Evolutionary conservation across 371 early-diverging fungal genomes (phyloP), one percentile per base, ranked within the genome.

Genomic region (Sanchytrium tribonematis): DNA sequence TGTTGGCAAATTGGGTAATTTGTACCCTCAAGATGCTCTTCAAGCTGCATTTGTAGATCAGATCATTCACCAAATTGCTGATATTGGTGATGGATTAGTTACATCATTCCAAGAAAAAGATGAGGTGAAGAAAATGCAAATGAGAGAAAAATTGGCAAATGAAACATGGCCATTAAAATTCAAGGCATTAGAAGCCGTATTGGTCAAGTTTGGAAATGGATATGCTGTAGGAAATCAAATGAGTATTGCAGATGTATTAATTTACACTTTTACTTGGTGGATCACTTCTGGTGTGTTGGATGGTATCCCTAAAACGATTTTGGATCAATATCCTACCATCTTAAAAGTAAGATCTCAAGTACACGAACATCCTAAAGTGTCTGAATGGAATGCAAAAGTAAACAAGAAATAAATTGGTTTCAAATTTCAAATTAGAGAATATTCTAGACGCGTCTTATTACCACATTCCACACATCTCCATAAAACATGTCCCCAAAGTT

Each of bases 1-100:
- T 69, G 72, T 82, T 2, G 78, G 77, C 1, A 73, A 71, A 70
- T 78, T 72, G 69, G 74, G 69, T 67, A 74, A 76, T 0, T 71
- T 82, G 28, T 17, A 75, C 1, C 77, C 79, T 1, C 16, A 67
- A 16, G 73, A 79, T 31, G 72, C 70, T 16, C 73, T 73, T 70
- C 70, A 73, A 30, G 72, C 72, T 0, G 73, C 76, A 2, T 69
- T 72, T 0, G 72, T 75, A 31, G 70, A 71, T 27, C 75, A 77
- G 73, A 69, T 77, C 69, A 72, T 69, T 66, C 77, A 77, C 69
- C 71, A 73, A 31, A 66, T 77, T 27, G 48, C 30, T 28, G 75
- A 74, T n/a, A n/a, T n/a, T n/a, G n/a, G n/a, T n/a, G n/a, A n/a
- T n/a, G n/a, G n/a, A n/a, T n/a, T n/a, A n/a, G n/a, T n/a, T n/a